Base-by-base conservation (phyloP, 805 yeast species). In the Phaffomyces thermotolerans region DNA sequence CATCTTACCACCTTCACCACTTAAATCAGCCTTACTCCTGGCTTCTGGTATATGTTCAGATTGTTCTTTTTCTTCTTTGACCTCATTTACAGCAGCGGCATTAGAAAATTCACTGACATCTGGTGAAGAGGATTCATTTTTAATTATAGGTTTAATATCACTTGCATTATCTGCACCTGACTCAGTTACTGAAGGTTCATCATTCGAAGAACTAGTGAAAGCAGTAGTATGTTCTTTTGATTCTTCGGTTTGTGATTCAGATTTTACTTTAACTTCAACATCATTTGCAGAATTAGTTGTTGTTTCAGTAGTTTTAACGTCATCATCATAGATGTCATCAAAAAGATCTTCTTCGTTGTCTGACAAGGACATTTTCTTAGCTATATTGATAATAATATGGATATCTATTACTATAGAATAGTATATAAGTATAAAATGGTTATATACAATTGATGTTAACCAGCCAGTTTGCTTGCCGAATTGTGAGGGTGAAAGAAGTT, bases 321-420 rank as follows among this genome's bases (percentile, higher is more conserved):
- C 67, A 22, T 57, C 67, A 24, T 63, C 68, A 48, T 90, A 90
- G 67, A 90, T 86, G 63, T 90, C 96, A 67, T 89, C 95, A 65
- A 90, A 90, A 63, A 85, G 81, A 57, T 87, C 91, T 64, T 89
- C 96, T 67, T 90, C 97, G 68, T 89, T 96, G 67, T 88, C 95
- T 48, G 83, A 76, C 45, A 69, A 65, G 47, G 83, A 27, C 29
- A 27, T 27, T 27, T 10, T n/a, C n/a, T 27, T 10, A 13, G 10
- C 29, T 27, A 27, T 27, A 76, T 84, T 79, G 33, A 13, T 22
- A 37, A 27, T 25, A 15, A 23, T 27, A 35, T 29, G 23, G 13
- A 37, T 34, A 32, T 41, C 41, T 37, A 41, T 38, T 41, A 43
- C 42, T 43, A 43, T 43, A 31, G 39, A 39, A 22, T 22, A 18